Conservation (phyloP, 139 green algal species). For the Chlorella sp. region DNA sequence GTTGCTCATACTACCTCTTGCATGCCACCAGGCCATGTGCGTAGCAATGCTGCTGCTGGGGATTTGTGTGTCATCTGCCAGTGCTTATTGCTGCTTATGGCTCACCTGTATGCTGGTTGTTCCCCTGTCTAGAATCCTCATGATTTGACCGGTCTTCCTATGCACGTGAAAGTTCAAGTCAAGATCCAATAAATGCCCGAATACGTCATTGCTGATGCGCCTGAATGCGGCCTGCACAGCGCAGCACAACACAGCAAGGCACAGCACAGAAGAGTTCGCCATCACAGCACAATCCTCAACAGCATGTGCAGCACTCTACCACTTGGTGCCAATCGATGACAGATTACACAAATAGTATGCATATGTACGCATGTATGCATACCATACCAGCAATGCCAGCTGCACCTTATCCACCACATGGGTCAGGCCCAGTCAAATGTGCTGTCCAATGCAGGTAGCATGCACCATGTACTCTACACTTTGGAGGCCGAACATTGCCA, state of each 20-base stretch:
- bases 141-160: conserved; percentile 73
- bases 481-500: not conserved
- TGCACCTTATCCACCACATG: no score
- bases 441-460: not conserved
- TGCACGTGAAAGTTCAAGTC: conserved; percentile 81
- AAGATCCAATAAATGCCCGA: conserved; percentile 67
- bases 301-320: no score
- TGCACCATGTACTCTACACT: not conserved
- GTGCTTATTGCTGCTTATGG: not conserved
- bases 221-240: not conserved
- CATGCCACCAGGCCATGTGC: not conserved
- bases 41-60: no score
- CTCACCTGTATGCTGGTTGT: no score
- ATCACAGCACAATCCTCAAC: no score
- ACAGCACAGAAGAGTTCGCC: not conserved
- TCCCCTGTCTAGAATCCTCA: conserved; percentile 79
- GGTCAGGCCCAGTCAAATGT: not conserved
- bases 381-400: no score
- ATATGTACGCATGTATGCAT: no score
- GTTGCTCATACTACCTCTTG: no score
- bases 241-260: not conserved
- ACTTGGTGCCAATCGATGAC: no score
- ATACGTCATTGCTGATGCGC: conserved; percentile 65
- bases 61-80: not conserved
- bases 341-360: no score